Conservation (phyloP, 306 rosid genomes). For the Leucaena leucocephala region DNA sequence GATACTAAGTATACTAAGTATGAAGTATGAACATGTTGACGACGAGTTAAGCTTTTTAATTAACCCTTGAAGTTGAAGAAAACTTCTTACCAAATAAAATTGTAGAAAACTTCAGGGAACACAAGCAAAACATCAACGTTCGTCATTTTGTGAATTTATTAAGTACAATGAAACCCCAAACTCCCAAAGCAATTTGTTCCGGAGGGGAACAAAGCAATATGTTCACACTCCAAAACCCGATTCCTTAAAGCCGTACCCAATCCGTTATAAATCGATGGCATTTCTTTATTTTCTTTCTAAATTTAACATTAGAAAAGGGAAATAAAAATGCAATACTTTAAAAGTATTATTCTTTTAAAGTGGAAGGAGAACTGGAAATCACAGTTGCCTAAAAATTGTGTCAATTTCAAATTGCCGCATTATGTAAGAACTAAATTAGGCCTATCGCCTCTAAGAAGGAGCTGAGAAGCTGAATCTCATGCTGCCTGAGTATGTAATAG, state of each 20-base stretch:
- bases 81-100: no score
- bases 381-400: constrained; percentile 32
- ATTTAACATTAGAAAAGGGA: constrained; percentile 38
- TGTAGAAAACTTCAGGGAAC: background rate
- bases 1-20: background rate
- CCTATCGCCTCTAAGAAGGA: constrained; percentile 61
- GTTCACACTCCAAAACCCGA: constrained; percentile 31
- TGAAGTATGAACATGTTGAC: background rate
- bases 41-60: no score
- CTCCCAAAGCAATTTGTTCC: constrained; percentile 10
- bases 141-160: no score
- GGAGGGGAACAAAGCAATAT: background rate
- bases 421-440: constrained; percentile 5
- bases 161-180: constrained; percentile 20
- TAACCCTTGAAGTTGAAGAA: background rate
- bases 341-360: constrained; percentile 27
- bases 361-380: constrained; percentile 11
- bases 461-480: constrained; percentile 90
- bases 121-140: background rate
- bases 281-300: constrained; percentile 45
- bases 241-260: constrained; percentile 36
- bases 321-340: constrained; percentile 21
- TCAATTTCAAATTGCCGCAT: constrained; percentile 27
- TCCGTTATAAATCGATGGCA: constrained; percentile 34
- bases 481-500: constrained; percentile 72